Percentiles rank a stretch among this genome's conserved stretches.
Evolutionary conservation across 306 rosid genomes (phyloP).

Genomic region (Lablab purpureus): DNA sequence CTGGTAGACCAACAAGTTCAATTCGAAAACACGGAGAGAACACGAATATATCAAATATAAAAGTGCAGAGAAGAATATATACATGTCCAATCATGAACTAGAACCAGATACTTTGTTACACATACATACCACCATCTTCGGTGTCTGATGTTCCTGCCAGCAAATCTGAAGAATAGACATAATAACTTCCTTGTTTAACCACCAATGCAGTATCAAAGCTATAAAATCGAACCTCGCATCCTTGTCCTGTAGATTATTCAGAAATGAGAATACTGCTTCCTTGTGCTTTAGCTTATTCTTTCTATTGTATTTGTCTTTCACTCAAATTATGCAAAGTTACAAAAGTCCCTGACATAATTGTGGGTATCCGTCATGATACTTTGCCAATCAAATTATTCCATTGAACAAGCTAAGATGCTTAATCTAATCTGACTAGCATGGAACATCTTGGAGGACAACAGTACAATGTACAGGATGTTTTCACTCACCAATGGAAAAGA

Average conservation of each 20-base stretch:
- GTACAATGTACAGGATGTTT: conserved; percentile 6
- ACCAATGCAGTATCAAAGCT: conserved; percentile 38
- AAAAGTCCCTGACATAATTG: conserved; percentile 21
- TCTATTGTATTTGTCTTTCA: conserved; percentile 22
- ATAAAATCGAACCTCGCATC: conserved; percentile 39
- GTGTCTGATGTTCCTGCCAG: conserved; percentile 40
- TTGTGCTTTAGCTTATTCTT: conserved; percentile 24
- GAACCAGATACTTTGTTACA: conserved; percentile 55
- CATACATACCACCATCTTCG: conserved; percentile 39
- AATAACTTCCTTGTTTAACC: conserved; percentile 40
- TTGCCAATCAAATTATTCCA: conserved; percentile 24
- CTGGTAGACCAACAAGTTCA: conserved; percentile 38
- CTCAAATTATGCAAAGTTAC: conserved; percentile 34
- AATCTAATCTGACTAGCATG: conserved; percentile 18
- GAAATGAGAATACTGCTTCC: neutral
- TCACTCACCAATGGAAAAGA: neutral
- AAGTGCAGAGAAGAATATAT: conserved; percentile 35
- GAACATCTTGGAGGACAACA: conserved; percentile 3
- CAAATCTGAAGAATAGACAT: conserved; percentile 41
- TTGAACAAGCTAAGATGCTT: neutral
- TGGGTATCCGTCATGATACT: neutral
- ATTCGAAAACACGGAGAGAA: conserved; percentile 40
- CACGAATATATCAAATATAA: conserved; percentile 28
- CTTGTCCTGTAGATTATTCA: conserved; percentile 37
- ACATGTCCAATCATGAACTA: conserved; percentile 51